These are phyloP conservation scores for Colletotrichum acutatum DNA, from an alignment of 2,329 filamentous ascomycete genomes.

Conservation along the genomic window DNA sequence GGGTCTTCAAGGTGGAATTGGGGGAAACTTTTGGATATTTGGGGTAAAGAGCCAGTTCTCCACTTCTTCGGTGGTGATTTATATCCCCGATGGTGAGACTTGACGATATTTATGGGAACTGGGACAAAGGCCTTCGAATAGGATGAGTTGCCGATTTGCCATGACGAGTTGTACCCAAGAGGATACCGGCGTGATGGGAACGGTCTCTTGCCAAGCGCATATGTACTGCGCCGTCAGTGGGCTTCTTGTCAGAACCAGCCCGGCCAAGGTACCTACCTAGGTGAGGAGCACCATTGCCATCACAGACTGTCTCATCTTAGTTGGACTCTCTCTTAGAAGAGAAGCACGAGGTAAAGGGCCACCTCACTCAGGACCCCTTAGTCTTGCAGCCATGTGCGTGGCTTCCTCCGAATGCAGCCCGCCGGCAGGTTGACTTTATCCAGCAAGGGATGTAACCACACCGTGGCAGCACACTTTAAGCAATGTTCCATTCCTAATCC, in stretches of 20 bases:
- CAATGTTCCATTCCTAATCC: no score
- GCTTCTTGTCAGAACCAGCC: background rate
- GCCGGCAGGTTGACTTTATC: background rate
- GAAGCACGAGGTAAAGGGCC: background rate
- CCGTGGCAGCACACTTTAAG: no score
- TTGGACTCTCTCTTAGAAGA: no score
- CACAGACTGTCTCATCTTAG: background rate
- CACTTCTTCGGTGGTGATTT: constrained; percentile 18
- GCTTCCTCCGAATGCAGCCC: constrained; percentile 4
- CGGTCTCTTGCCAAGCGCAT: background rate
- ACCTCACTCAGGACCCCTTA: background rate
- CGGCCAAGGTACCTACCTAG: background rate
- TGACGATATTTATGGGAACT: background rate
- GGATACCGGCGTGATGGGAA: background rate
- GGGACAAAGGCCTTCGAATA: background rate
- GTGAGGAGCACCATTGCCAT: background rate
- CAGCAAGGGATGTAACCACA: constrained; percentile 20
- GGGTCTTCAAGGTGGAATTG: background rate
- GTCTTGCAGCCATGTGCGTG: constrained; percentile 1
- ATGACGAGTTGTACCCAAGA: background rate
- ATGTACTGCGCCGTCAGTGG: background rate
- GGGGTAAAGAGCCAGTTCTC: constrained; percentile 10
- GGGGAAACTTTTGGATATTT: constrained; percentile 15
- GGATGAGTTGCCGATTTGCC: constrained; percentile 17
- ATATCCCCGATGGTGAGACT: constrained; percentile 24